phyloP scores from a whole-genome alignment of 2,329 filamentous ascomycete species.

The Aschersonia sp. region DNA sequence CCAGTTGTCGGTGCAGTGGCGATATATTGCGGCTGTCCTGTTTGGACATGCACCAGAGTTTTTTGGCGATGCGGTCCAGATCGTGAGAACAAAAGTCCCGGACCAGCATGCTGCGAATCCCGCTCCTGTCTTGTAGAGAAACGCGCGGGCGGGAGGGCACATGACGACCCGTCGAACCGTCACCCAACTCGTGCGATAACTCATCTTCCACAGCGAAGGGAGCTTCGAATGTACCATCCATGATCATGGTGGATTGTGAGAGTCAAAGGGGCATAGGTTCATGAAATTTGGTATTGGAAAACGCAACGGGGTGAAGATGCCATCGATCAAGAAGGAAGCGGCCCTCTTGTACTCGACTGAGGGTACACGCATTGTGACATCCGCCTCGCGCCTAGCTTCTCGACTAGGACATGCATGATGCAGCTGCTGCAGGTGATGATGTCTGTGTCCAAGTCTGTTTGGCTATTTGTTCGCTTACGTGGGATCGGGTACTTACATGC shows the following conservation, averaged over 20 bases:
- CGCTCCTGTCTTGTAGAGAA: background rate
- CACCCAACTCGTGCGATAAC: background rate
- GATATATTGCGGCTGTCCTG: conserved; percentile 13
- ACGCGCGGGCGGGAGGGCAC: background rate
- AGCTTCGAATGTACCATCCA: background rate
- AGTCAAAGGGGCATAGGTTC: too few species aligned
- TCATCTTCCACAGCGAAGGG: background rate
- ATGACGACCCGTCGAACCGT: background rate
- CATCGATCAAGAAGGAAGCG: too few species aligned
- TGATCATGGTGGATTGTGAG: background rate
- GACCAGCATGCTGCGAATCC: background rate
- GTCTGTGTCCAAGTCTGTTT: too few species aligned
- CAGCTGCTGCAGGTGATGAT: too few species aligned
- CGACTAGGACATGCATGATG: too few species aligned
- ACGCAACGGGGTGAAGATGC: too few species aligned
- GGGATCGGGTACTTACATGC: too few species aligned
- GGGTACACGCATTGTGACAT: too few species aligned
- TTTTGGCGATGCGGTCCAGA: background rate
- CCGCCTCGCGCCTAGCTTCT: too few species aligned
- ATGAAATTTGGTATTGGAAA: too few species aligned
- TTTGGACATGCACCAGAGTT: conserved; percentile 9
- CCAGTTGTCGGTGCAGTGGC: conserved; percentile 22
- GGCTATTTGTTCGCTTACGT: too few species aligned
- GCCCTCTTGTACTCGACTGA: too few species aligned
- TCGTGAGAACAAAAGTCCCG: background rate